These are phyloP conservation scores for Aechmea fasciata DNA, from an alignment of 176 grass and related monocot genomes.

Conservation along the genomic window DNA sequence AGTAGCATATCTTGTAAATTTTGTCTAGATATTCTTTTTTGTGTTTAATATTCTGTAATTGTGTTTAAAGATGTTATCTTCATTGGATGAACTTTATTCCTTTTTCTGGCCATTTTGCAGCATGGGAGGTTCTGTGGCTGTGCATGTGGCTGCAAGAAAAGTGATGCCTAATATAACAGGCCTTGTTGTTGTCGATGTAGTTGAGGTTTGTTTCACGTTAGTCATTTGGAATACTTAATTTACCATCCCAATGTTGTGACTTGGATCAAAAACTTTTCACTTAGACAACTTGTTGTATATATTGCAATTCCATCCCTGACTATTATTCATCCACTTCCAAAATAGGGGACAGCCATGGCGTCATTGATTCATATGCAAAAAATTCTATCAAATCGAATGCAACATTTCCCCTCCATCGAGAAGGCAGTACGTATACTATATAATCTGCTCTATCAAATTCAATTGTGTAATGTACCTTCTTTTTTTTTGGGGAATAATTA, in stretches of 20 bases:
- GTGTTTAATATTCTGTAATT: slow-evolving; percentile 10
- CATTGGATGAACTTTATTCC: neutral
- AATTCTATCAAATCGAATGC: slow-evolving; percentile 64
- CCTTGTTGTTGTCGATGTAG: slow-evolving; percentile 90
- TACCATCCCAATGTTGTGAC: neutral
- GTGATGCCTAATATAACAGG: slow-evolving; percentile 59
- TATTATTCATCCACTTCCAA: slow-evolving; percentile 4
- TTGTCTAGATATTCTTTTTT: neutral
- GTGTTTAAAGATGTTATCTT: slow-evolving; percentile 4
- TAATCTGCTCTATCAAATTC: too few species aligned
- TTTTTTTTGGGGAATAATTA: too few species aligned
- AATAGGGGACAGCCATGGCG: slow-evolving; percentile 89
- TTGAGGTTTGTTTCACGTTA: slow-evolving; percentile 62
- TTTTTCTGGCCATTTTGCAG: slow-evolving; percentile 18
- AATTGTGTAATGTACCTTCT: too few species aligned
- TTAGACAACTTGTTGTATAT: too few species aligned
- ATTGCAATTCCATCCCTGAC: slow-evolving; percentile 4
- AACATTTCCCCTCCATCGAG: slow-evolving; percentile 68
- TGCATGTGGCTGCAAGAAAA: slow-evolving; percentile 84
- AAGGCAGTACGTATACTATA: slow-evolving; percentile 67
- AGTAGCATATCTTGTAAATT: neutral
- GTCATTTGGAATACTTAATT: too few species aligned
- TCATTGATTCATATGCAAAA: slow-evolving; percentile 98
- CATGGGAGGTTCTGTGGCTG: slow-evolving; percentile 93
- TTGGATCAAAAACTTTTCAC: too few species aligned